phyloP scores from a whole-genome alignment of 139 green algal genomes.

The Trebouxia sp. region DNA sequence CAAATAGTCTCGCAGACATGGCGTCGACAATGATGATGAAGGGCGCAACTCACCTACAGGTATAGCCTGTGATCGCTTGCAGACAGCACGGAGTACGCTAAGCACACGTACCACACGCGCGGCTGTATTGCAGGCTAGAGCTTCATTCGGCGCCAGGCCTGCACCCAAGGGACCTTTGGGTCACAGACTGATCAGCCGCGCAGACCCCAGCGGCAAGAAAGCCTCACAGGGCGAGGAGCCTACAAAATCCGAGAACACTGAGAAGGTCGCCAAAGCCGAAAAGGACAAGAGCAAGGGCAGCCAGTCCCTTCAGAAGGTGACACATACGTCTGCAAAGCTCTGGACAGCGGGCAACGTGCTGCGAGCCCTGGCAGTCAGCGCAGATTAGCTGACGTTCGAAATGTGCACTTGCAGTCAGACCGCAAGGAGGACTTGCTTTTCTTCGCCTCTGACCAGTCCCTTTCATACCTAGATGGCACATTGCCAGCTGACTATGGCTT shows the following conservation, averaged over 20 bases:
- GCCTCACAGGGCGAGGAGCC: not conserved
- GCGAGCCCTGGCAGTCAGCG: too few species aligned
- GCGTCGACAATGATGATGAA: slow-evolving; percentile 14
- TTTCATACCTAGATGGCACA: slow-evolving; percentile 94
- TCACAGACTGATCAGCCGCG: not conserved
- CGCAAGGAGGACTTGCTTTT: slow-evolving; percentile 73
- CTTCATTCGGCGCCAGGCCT: not conserved
- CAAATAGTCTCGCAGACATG: not conserved
- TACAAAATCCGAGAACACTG: slow-evolving; percentile 1
- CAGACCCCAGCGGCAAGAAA: not conserved
- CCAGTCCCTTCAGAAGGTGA: slow-evolving; percentile 12
- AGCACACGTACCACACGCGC: not conserved
- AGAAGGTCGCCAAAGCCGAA: not conserved
- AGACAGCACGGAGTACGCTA: not conserved
- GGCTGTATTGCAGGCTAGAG: slow-evolving; percentile 24
- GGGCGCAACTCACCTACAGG: slow-evolving; percentile 27
- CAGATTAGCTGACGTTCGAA: not conserved
- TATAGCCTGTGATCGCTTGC: slow-evolving; percentile 4
- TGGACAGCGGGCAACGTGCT: not conserved
- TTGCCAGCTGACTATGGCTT: slow-evolving; percentile 85
- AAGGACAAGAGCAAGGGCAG: slow-evolving; percentile 29
- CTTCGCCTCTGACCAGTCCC: slow-evolving; percentile 70
- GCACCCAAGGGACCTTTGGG: not conserved
- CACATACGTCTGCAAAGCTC: not conserved
- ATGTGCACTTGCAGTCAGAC: slow-evolving; percentile 56